Evolutionary conservation across 192 early-diverging fungal species (phyloP), one percentile per base, ranked within the genome.

Genomic region (Cladochytrium replicatum): DNA sequence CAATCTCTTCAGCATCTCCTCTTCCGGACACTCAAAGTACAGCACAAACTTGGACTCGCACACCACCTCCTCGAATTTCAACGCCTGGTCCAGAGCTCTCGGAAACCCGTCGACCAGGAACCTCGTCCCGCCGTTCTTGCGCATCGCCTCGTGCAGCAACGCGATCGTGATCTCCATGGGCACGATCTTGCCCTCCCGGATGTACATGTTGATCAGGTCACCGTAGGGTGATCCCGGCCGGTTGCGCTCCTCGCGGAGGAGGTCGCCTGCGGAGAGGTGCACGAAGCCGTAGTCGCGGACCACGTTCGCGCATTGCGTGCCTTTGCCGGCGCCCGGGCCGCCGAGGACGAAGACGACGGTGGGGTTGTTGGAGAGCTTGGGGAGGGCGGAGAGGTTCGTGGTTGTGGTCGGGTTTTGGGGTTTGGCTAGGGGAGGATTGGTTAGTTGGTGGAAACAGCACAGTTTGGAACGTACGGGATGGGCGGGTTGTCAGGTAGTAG

Each of bases 71-170:
- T 97, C 93, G 63, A 99, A 99, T 39, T 84, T 85, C 48, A 81
- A 55, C 11, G 89, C 96, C 67, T 99, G 96, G 48, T 89, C 90
- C 67, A 97, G 67, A 57, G 84, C 78, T 17, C 93, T 69, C 7
- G 96, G 96, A 81, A 99, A 99, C 1, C 96, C 96, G 51, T 99
- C 96, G 41, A 99, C 83, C 59, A 99, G 63, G 70, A 99, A 99
- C 39, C 85, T 68, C 7, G 69, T 69, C 7, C 63, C 54, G 34
- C 71, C 64, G 46, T 67, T 71, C 31, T 74, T 72, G 51, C 77
- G 75, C 86, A 99, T 97, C 8, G 88, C 89, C 25, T 86, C 80
- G 48, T 93, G 83, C 37, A 99, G 75, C 6, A 99, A 72, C 1
- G 77, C 78, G 48, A 97, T 92, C 4, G 93, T 97, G 46, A 99